phyloP scores from a whole-genome alignment of 2,329 filamentous ascomycete genomes.

The Aspergillus calidoustus region DNA sequence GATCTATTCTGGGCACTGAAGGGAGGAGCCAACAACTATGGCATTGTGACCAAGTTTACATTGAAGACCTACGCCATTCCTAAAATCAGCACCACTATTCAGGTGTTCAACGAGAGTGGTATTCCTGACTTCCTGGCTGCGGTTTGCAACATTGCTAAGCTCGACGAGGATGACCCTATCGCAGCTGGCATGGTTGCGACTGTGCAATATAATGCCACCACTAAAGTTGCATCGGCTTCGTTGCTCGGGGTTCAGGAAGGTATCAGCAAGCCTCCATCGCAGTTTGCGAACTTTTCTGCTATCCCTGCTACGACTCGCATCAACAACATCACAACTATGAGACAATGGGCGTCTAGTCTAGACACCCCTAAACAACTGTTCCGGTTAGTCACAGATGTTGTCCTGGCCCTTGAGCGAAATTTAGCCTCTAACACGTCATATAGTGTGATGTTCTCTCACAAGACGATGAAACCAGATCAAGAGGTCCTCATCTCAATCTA shows the following conservation, averaged over 20 bases:
- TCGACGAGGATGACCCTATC: constrained; percentile 29
- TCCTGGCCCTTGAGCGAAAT: neutral
- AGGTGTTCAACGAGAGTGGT: constrained; percentile 33
- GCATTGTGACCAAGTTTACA: constrained; percentile 40
- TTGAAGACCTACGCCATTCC: constrained; percentile 29
- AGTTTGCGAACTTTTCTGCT: constrained; percentile 38
- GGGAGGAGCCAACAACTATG: constrained; percentile 41
- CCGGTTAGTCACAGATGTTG: constrained; percentile 26
- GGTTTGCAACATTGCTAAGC: constrained; percentile 28
- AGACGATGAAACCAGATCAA: constrained; percentile 43
- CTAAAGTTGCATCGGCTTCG: constrained; percentile 26
- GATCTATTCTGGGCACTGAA: constrained; percentile 45
- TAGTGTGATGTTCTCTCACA: constrained; percentile 43
- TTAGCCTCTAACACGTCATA: neutral
- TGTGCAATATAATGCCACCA: constrained; percentile 33
- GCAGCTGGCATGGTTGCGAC: constrained; percentile 40
- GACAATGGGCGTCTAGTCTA: constrained; percentile 32
- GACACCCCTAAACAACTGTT: constrained; percentile 44
- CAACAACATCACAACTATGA: constrained; percentile 35
- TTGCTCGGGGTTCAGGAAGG: constrained; percentile 44
- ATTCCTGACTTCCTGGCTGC: constrained; percentile 35
- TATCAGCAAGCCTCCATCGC: constrained; percentile 36
- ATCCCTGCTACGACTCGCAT: constrained; percentile 30
- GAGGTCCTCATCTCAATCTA: constrained; percentile 39
- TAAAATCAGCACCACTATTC: constrained; percentile 38